Percentiles rank a stretch among this genome's conserved stretches.
These are phyloP conservation scores for Trametes cubensis DNA, from an alignment of 768 basidiomycete species.

Conservation along the genomic window DNA sequence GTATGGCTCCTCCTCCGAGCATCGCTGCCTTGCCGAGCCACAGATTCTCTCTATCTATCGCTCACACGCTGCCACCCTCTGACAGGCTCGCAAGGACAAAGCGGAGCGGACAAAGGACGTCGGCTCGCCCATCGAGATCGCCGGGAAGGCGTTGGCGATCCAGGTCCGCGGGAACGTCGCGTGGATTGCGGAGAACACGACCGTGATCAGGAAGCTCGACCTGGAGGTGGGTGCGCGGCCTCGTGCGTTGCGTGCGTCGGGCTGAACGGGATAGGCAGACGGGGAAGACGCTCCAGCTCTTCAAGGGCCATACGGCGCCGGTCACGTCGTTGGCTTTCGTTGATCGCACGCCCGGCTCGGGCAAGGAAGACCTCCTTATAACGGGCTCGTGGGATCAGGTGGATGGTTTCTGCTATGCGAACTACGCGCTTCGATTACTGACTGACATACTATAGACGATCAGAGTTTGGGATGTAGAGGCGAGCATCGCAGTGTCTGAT, in stretches of 20 bases:
- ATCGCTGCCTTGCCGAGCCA: constrained; percentile 3
- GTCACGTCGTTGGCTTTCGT: constrained; percentile 82
- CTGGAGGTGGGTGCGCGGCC: constrained; percentile 58
- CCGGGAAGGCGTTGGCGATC: constrained; percentile 75
- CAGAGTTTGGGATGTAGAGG: constrained; percentile 81
- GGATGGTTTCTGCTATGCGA: neutral
- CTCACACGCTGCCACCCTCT: constrained; percentile 3
- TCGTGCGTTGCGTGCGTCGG: constrained; percentile 1
- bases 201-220: constrained; percentile 70
- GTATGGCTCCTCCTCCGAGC: constrained; percentile 40
- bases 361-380: constrained; percentile 60
- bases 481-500: constrained; percentile 38
- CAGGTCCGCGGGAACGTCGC: constrained; percentile 64
- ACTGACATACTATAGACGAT: constrained; percentile 62
- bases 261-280: constrained; percentile 50
- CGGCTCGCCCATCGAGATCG: constrained; percentile 78
- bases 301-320: constrained; percentile 85
- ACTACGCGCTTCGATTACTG: constrained; percentile 4
- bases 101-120: constrained; percentile 67
- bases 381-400: constrained; percentile 96
- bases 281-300: constrained; percentile 75
- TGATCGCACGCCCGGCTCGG: constrained; percentile 43
- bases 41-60: neutral
- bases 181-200: constrained; percentile 90
- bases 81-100: constrained; percentile 73